Evolutionary conservation across 257 asterid species (phyloP).

Genomic region (Solanum chiquidenum): DNA sequence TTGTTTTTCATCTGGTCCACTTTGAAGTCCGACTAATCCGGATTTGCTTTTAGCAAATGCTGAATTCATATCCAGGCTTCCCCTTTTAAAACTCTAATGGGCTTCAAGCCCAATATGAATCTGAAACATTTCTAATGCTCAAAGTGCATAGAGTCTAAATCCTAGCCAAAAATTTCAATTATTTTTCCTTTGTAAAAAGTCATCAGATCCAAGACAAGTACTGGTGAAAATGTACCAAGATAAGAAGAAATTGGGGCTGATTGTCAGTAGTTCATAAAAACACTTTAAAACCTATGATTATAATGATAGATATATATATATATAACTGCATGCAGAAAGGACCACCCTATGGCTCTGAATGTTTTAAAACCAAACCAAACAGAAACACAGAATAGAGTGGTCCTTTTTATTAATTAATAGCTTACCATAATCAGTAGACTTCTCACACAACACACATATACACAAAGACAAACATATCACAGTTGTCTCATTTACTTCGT

Average conservation of each 20-base stretch:
- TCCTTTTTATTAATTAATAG: constrained; percentile 5
- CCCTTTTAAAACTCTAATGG: background rate
- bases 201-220: background rate
- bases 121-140: background rate
- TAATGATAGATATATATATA: background rate
- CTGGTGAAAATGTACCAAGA: background rate
- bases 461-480: background rate
- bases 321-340: constrained; percentile 6
- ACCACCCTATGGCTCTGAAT: constrained; percentile 18
- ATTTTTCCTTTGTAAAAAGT: background rate
- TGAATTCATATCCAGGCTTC: background rate
- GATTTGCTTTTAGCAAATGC: background rate
- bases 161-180: background rate
- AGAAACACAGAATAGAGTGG: constrained; percentile 17
- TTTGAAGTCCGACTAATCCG: background rate
- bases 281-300: constrained; percentile 3
- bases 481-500: background rate
- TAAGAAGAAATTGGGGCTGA: background rate
- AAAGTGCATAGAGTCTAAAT: background rate
- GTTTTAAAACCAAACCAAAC: background rate
- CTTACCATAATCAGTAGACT: background rate
- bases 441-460: background rate
- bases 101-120: background rate
- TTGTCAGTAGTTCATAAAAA: background rate
- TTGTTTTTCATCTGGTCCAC: background rate